Evolutionary conservation across 441 rosid genomes (phyloP).

Genomic region (Syzygium malaccense): DNA sequence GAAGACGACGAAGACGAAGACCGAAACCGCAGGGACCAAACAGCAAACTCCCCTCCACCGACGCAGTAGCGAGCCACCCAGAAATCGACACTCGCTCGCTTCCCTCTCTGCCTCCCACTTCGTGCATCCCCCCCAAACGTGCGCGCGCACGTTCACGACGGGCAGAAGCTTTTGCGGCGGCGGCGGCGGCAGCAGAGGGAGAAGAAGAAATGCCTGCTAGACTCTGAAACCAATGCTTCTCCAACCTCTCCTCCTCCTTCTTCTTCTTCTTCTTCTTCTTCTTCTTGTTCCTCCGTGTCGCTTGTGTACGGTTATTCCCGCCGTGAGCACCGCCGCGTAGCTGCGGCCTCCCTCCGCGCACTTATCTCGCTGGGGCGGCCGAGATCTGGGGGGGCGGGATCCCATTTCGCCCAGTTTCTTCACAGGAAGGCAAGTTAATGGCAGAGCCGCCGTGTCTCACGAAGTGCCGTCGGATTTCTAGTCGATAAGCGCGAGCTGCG

Average conservation of each 20-base stretch:
- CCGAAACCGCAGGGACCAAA: neutral
- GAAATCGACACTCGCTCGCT: neutral
- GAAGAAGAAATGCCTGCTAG: conserved; percentile 22
- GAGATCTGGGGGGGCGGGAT: neutral
- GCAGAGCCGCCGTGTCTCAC: neutral
- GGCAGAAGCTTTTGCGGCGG: neutral
- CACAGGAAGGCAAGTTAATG: neutral
- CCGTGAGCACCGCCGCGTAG: neutral
- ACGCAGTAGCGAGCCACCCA: neutral
- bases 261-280: neutral
- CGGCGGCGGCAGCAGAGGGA: neutral
- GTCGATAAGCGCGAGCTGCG: neutral
- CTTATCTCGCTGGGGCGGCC: neutral
- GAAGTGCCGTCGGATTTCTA: neutral
- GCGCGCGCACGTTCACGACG: neutral
- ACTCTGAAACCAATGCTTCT: conserved; percentile 31
- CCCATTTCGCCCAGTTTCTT: neutral
- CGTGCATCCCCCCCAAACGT: neutral
- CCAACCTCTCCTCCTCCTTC: neutral
- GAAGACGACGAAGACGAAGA: neutral
- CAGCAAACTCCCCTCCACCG: neutral
- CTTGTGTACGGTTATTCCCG: neutral
- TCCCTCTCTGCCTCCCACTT: neutral
- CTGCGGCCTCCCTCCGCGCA: neutral
- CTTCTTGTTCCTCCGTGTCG: neutral